Percentiles rank a stretch among this genome's conserved stretches.
These are phyloP conservation scores for Lenzites betulinus DNA, from an alignment of 768 basidiomycete species.

Conservation along the genomic window DNA sequence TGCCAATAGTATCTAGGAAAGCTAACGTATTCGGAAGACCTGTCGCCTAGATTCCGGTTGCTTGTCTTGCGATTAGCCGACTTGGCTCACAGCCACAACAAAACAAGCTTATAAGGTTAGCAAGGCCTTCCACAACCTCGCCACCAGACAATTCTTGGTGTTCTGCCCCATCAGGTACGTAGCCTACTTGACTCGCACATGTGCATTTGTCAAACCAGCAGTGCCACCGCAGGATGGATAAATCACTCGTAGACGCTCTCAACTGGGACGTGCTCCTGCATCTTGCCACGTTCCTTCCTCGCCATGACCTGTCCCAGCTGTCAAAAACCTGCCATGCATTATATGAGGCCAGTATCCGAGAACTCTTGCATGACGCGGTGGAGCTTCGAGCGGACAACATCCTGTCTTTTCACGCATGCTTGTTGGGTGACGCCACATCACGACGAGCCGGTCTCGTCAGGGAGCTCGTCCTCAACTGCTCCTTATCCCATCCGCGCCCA, in stretches of 20 bases:
- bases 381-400: slow-evolving; percentile 1
- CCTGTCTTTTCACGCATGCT: not conserved
- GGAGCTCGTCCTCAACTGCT: slow-evolving; percentile 3
- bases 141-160: too few species aligned
- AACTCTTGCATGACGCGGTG: not conserved
- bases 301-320: not conserved
- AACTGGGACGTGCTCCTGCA: slow-evolving; percentile 4
- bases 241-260: not conserved
- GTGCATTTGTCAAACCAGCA: not conserved
- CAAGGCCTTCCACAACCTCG: too few species aligned
- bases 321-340: not conserved
- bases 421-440: not conserved
- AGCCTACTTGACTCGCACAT: not conserved
- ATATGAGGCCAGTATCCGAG: not conserved
- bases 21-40: too few species aligned
- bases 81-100: too few species aligned
- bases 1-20: too few species aligned
- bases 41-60: too few species aligned
- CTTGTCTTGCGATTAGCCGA: too few species aligned
- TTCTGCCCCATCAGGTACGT: not conserved
- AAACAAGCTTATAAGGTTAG: too few species aligned
- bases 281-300: slow-evolving; percentile 2
- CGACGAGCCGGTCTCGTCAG: not conserved
- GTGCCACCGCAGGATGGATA: not conserved
- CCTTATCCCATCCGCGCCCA: not conserved